A percentile compares a stretch with the other conserved stretches of the same genome.
Evolutionary conservation across 805 yeast genomes (phyloP).

Genomic region (Yarrowia porcina): DNA sequence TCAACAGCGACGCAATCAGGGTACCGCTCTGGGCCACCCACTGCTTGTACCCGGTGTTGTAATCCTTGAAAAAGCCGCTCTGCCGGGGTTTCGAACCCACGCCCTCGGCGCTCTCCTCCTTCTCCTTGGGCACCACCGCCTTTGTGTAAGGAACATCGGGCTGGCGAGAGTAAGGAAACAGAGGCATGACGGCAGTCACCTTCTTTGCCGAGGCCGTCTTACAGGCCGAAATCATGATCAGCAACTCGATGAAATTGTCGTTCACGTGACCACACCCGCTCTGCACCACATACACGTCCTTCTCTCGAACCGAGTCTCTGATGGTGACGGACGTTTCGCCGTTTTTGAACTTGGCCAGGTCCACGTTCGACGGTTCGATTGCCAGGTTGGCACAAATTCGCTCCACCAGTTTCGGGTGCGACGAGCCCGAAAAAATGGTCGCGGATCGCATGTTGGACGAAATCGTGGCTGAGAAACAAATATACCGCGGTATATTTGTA

Average conservation of each 20-base stretch:
- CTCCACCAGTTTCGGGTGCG: constrained; percentile 75
- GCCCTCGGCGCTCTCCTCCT: too few species aligned
- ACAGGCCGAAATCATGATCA: constrained; percentile 86
- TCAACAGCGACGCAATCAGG: constrained; percentile 78
- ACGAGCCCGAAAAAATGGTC: constrained; percentile 77
- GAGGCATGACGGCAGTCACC: constrained; percentile 87
- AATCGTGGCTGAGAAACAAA: not conserved
- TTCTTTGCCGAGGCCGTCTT: constrained; percentile 85
- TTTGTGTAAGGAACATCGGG: constrained; percentile 85
- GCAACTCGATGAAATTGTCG: constrained; percentile 76
- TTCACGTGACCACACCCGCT: constrained; percentile 85
- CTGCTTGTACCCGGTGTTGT: constrained; percentile 71
- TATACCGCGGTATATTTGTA: not conserved
- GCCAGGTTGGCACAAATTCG: constrained; percentile 74
- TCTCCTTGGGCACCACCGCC: constrained; percentile 74
- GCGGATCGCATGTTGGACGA: constrained; percentile 23
- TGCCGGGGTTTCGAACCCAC: constrained; percentile 47
- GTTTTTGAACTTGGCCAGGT: constrained; percentile 62
- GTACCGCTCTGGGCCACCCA: constrained; percentile 98
- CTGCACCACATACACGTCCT: constrained; percentile 90
- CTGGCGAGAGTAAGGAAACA: constrained; percentile 94
- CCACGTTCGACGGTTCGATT: constrained; percentile 62
- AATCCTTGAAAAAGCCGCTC: constrained; percentile 21
- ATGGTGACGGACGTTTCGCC: constrained; percentile 92
- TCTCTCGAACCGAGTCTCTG: constrained; percentile 87